Evolutionary conservation across 257 asterid genomes (phyloP), one percentile per base, ranked within the genome.

Genomic region (Ehretia macrophylla): DNA sequence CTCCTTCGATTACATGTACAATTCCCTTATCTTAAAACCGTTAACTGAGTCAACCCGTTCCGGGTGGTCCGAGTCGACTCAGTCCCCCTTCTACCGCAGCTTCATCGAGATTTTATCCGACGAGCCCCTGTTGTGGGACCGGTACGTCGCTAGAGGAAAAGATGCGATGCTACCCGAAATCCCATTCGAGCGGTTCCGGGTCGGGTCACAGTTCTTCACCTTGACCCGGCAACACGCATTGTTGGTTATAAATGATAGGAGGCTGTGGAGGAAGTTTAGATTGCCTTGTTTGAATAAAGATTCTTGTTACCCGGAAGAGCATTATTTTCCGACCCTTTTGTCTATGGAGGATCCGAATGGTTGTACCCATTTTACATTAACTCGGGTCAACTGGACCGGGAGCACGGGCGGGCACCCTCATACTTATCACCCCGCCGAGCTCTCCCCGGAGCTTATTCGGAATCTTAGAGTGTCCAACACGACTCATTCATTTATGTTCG

Each of bases 271-370:
- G 68, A 87, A 87, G 62, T 87, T 87, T 17, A 73, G 68, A 40
- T 56, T 84, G 49, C 87, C 91, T 4, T 87, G 96, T 58, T 46
- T 74, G 60, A 59, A 77, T 54, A 10, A 62, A 20, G 50, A 85
- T 16, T 76, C 90, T 0, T 87, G 96, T 64, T 87, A 87, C 65
- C 91, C 96, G 4, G 96, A 87, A 60, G 96, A 87, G 71, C 96
- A 87, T 38, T 87, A 82, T 62, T 87, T 87, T 4, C 88, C 96
- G 42, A 84, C 96, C 10, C 81, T 87, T 3, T 46, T 84, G 71
- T 82, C 96, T 0, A 84, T 84, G 94, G 84, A 84, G 68, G 96
- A 84, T 65, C 91, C 94, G 37, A 69, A 73, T 20, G 65, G 83
- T 0, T 76, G 91, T 27, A 80, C 85, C 2, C 79, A 59, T 23